Conservation (phyloP, 768 basidiomycete genomes). For the Suillus clintonianus region DNA sequence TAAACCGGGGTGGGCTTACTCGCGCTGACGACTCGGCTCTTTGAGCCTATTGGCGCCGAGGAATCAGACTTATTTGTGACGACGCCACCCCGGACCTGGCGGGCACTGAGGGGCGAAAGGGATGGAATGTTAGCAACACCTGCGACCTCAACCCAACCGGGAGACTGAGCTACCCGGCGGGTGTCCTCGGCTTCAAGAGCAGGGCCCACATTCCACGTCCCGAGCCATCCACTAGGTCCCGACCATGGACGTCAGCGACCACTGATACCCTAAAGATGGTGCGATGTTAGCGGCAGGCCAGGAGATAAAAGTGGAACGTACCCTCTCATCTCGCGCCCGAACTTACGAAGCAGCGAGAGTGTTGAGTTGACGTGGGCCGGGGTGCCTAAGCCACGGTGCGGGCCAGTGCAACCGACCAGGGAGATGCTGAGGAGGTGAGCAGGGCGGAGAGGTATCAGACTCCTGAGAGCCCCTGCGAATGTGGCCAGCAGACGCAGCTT, state of each 20-base stretch:
- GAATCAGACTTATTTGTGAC: neutral
- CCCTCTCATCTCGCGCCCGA: neutral
- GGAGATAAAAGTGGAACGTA: neutral
- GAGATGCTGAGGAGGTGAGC: no score
- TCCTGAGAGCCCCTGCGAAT: neutral
- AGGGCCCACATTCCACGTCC: neutral
- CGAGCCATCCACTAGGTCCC: neutral
- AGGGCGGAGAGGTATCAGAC: neutral
- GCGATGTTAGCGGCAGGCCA: neutral
- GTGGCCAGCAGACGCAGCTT: neutral
- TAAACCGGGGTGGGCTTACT: neutral
- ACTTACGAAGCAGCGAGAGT: neutral
- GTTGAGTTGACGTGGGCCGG: neutral
- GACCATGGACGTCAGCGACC: neutral
- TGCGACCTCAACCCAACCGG: neutral
- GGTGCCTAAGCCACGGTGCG: neutral
- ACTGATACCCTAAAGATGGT: neutral
- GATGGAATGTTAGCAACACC: neutral
- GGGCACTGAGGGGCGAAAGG: neutral
- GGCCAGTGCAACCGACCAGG: neutral
- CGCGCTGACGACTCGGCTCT: neutral
- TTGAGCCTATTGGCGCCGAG: neutral
- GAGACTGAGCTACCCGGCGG: no score
- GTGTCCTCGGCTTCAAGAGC: neutral
- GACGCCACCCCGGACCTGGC: neutral